These are phyloP conservation scores for Ustilago xerochloae DNA, from an alignment of 1,284 basidiomycete genomes.

Conservation along the genomic window DNA sequence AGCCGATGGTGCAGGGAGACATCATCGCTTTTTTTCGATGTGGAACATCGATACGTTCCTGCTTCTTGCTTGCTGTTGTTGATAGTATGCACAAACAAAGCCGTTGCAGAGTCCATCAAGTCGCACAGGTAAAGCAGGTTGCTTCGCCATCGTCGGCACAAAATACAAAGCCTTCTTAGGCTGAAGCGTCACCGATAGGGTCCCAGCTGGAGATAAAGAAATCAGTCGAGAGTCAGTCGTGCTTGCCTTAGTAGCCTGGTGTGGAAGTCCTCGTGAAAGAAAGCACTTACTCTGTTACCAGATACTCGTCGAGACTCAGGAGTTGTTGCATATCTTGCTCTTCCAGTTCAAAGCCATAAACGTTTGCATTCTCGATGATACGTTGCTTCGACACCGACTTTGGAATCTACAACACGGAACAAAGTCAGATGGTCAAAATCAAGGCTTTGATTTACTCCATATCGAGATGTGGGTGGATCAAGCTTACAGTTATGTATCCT, in stretches of 20 bases:
- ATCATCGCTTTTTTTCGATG: no score
- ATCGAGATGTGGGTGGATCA: not conserved
- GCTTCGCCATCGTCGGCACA: no score
- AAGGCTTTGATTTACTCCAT: not conserved
- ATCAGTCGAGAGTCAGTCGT: not conserved
- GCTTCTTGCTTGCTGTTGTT: no score
- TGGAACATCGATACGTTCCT: no score
- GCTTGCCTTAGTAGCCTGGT: not conserved
- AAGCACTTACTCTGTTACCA: conserved; percentile 33
- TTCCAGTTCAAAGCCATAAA: conserved; percentile 75
- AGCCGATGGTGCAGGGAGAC: no score
- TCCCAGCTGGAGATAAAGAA: conserved; percentile 13
- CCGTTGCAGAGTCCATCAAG: no score
- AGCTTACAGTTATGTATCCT: conserved; percentile 31
- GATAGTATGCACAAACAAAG: no score
- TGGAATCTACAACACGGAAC: conserved; percentile 68
- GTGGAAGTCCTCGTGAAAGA: not conserved
- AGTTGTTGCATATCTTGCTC: conserved; percentile 73
- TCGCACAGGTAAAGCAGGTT: no score
- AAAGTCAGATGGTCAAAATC: not conserved
- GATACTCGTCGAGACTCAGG: conserved; percentile 18
- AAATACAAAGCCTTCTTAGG: not conserved
- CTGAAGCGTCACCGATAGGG: conserved; percentile 27
- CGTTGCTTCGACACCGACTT: conserved; percentile 78
- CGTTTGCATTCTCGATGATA: conserved; percentile 78